phyloP scores from a whole-genome alignment of 2,329 filamentous ascomycete species.

The Coniella lustricola region DNA sequence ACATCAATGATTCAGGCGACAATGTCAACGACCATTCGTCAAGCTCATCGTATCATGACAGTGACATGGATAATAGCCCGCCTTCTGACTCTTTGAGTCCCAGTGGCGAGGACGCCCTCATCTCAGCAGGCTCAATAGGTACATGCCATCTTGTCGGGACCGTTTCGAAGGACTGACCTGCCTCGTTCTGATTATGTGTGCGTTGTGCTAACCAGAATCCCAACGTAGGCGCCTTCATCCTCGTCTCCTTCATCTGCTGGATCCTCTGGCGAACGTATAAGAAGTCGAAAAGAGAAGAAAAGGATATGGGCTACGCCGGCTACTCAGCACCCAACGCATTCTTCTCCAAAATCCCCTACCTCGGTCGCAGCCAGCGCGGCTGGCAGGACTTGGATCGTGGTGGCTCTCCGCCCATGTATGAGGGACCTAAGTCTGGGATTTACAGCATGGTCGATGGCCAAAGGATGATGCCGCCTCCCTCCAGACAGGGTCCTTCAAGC shows the following conservation, averaged over 20 bases:
- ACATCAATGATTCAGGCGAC: constrained; percentile 11
- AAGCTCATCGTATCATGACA: too few relatives aligned
- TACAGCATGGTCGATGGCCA: constrained; percentile 12
- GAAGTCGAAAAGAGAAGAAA: constrained; percentile 24
- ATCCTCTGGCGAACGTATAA: constrained; percentile 34
- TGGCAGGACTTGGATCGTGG: constrained; percentile 27
- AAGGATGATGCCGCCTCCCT: not conserved
- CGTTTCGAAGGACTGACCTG: not conserved
- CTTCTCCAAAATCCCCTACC: constrained; percentile 29
- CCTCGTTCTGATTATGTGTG: too few relatives aligned
- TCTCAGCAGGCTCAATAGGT: constrained; percentile 30
- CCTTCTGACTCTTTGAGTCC: constrained; percentile 17
- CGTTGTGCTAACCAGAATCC: not conserved
- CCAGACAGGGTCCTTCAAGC: constrained; percentile 3
- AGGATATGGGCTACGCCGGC: constrained; percentile 10
- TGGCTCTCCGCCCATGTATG: constrained; percentile 7
- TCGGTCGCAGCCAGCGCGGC: constrained; percentile 20
- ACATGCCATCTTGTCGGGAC: not conserved
- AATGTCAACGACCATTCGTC: not conserved
- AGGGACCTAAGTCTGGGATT: constrained; percentile 9
- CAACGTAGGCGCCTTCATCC: constrained; percentile 34
- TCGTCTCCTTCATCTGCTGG: constrained; percentile 38
- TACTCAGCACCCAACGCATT: constrained; percentile 17
- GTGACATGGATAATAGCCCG: not conserved
- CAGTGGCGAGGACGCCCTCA: constrained; percentile 24